A percentile compares a stretch with the other conserved stretches of the same genome.
phyloP scores from a whole-genome alignment of 2,329 filamentous ascomycete genomes.

The Botryotinia narcissicola region DNA sequence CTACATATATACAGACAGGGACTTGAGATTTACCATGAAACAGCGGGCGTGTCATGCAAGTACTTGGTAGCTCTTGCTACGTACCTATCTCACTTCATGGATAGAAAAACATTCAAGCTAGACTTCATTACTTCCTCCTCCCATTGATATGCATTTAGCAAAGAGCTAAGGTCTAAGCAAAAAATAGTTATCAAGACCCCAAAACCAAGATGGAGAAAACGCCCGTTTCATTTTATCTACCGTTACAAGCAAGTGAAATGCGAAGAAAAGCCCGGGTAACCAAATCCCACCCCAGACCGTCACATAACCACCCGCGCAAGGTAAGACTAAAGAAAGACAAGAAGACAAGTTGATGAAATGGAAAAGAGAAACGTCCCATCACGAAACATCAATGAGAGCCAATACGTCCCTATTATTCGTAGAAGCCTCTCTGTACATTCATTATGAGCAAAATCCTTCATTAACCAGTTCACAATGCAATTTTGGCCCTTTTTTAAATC shows the following conservation, averaged over 20 bases:
- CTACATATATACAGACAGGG: neutral
- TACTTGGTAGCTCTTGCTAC: neutral
- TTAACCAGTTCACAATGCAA: slow-evolving; percentile 15
- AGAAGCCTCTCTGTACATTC: neutral
- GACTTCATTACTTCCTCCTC: neutral
- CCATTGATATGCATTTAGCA: neutral
- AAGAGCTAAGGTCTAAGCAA: neutral
- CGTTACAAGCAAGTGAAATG: slow-evolving; percentile 27
- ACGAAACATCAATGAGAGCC: slow-evolving; percentile 5
- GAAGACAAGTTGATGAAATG: neutral
- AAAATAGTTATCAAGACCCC: neutral
- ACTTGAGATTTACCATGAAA: neutral
- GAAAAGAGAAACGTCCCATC: neutral
- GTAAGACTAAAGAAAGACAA: slow-evolving; percentile 7
- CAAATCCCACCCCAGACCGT: neutral
- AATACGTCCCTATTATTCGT: neutral
- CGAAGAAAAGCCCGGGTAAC: neutral
- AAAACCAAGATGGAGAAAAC: neutral
- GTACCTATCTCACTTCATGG: neutral
- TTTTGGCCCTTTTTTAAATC: slow-evolving; percentile 5
- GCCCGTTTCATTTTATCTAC: slow-evolving; percentile 24
- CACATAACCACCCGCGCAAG: slow-evolving; percentile 2
- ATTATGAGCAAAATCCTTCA: slow-evolving; percentile 5
- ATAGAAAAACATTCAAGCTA: neutral
- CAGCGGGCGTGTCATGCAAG: neutral